These are phyloP conservation scores for Selaginella tamariscina DNA, from an alignment of 75 land plant genomes.

Conservation along the genomic window DNA sequence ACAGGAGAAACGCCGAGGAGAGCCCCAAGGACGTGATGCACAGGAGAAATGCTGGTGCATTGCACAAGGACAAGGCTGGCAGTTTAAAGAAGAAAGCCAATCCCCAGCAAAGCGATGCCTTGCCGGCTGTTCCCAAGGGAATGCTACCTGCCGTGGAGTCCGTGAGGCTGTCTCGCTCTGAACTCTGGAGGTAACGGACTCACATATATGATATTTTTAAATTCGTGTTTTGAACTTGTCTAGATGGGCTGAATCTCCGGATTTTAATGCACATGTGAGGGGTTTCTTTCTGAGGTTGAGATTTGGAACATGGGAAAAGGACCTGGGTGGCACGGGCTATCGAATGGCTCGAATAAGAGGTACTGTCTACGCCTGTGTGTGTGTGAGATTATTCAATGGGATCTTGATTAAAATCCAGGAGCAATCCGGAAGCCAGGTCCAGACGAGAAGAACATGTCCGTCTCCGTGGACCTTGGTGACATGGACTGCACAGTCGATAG, in stretches of 20 bases:
- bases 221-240: not conserved
- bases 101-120: not conserved
- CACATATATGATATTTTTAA: not conserved
- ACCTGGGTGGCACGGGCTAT: slow-evolving; percentile 46
- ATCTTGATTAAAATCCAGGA: slow-evolving; percentile 1
- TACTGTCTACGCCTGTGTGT: slow-evolving; percentile 3
- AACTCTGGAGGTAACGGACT: slow-evolving; percentile 28
- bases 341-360: slow-evolving; percentile 50
- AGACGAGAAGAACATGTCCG: slow-evolving; percentile 2
- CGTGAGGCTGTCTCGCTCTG: slow-evolving; percentile 43
- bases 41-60: not conserved
- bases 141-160: slow-evolving; percentile 33
- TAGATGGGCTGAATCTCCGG: slow-evolving; percentile 37
- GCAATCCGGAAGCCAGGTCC: slow-evolving; percentile 5
- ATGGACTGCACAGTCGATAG: slow-evolving; percentile 34
- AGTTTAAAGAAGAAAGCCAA: not conserved
- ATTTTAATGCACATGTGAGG: slow-evolving; percentile 19
- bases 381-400: not conserved
- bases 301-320: slow-evolving; percentile 39
- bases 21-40: slow-evolving; percentile 8
- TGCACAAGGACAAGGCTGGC: not conserved
- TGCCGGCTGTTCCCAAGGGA: slow-evolving; percentile 13
- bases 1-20: slow-evolving; percentile 14
- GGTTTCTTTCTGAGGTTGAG: slow-evolving; percentile 52
- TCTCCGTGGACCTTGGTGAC: slow-evolving; percentile 36